Conservation (phyloP, 78 protist genomes). For the Speleostelium caveatum region DNA sequence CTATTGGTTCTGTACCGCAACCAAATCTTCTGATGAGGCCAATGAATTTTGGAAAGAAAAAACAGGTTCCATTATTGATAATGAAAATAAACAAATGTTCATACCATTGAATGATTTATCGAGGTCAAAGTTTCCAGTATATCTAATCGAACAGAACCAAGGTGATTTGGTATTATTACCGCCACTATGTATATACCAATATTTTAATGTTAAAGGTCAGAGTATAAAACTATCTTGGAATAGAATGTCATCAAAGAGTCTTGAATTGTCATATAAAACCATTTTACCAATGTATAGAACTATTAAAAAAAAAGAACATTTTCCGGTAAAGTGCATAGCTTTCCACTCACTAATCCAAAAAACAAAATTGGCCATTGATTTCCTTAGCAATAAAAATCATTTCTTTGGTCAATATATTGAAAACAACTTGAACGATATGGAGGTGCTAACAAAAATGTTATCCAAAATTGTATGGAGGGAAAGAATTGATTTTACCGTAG, state of each 20-base stretch:
- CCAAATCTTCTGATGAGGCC: not conserved
- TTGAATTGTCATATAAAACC: not conserved
- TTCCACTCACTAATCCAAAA: not conserved
- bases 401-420: not conserved
- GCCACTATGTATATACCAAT: constrained; percentile 28
- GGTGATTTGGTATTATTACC: constrained; percentile 65
- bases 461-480: constrained; percentile 8
- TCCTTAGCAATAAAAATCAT: not conserved
- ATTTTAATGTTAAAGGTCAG: constrained; percentile 34
- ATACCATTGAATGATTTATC: constrained; percentile 33
- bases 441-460: not conserved
- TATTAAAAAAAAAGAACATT: constrained; percentile 1
- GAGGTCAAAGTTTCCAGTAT: not conserved
- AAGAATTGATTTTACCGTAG: constrained; percentile 2
- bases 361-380: not conserved
- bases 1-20: constrained; percentile 27
- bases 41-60: constrained; percentile 23
- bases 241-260: not conserved
- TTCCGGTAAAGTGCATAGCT: constrained; percentile 11
- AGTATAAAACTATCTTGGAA: constrained; percentile 43
- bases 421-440: not conserved
- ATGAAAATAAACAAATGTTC: constrained; percentile 16
- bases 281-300: constrained; percentile 44
- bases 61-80: not conserved
- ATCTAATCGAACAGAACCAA: constrained; percentile 46